Evolutionary conservation across 2,329 filamentous ascomycete species (phyloP).

Genomic region (Colletotrichum sp.): DNA sequence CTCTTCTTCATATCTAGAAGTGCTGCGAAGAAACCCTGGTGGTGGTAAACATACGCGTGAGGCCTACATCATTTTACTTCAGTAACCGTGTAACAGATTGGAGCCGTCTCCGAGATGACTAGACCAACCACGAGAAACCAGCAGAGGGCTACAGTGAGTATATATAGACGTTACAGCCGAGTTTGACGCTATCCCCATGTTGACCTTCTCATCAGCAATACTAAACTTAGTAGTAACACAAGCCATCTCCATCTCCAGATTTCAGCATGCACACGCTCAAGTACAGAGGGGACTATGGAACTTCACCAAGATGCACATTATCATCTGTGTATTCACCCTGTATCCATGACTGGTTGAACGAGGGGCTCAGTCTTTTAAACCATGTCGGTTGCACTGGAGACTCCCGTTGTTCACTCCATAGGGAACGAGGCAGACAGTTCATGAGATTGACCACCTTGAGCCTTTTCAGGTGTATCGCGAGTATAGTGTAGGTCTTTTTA

Average conservation of each 20-base stretch:
- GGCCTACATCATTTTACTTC: neutral
- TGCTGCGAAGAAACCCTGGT: too few species aligned
- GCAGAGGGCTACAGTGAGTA: neutral
- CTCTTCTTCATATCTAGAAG: too few species aligned
- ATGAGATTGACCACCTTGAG: neutral
- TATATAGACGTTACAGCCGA: neutral
- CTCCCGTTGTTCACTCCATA: neutral
- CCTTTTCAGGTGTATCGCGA: neutral
- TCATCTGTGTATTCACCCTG: neutral
- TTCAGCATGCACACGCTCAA: neutral
- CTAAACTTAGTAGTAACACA: neutral
- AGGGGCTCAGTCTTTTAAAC: neutral
- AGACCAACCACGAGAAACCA: neutral
- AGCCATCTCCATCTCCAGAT: neutral
- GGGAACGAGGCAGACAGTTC: neutral
- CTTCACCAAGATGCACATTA: neutral
- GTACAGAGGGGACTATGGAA: neutral
- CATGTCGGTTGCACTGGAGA: neutral
- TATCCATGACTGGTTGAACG: neutral
- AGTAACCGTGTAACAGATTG: neutral
- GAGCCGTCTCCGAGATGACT: neutral
- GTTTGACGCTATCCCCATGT: neutral
- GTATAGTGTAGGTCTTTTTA: neutral
- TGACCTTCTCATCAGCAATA: neutral
- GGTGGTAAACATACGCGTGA: fast-evolving